A percentile compares a stretch with the other conserved stretches of the same genome.
These are phyloP conservation scores for Cytospora piceicola DNA, from an alignment of 2,329 filamentous ascomycete genomes.

Conservation along the genomic window DNA sequence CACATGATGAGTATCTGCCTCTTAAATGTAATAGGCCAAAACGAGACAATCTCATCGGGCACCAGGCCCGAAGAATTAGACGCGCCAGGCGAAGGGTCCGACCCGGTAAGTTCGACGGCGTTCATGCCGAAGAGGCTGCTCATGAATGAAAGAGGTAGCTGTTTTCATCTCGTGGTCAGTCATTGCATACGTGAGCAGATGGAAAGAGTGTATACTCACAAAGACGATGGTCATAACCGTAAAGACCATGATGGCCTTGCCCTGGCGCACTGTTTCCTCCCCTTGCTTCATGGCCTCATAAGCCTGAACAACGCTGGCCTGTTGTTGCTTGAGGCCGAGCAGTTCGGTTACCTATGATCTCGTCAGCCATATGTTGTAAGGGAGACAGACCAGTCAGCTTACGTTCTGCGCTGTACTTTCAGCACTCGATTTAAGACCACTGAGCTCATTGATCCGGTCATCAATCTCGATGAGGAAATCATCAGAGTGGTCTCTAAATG, in stretches of 20 bases:
- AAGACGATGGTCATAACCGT: slow-evolving; percentile 52
- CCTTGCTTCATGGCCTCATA: slow-evolving; percentile 44
- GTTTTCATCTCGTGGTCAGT: background rate
- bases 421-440: slow-evolving; percentile 39
- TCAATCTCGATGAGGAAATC: slow-evolving; percentile 37
- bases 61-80: slow-evolving; percentile 5
- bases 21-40: slow-evolving; percentile 26
- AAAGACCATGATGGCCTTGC: slow-evolving; percentile 50
- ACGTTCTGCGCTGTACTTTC: slow-evolving; percentile 41
- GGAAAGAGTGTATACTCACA: slow-evolving; percentile 37
- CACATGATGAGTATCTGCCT: slow-evolving; percentile 28
- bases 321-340: slow-evolving; percentile 49
- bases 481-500: slow-evolving; percentile 37
- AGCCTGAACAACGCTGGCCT: slow-evolving; percentile 49
- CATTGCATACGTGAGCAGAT: background rate
- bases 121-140: slow-evolving; percentile 46
- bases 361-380: background rate
- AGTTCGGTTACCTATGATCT: slow-evolving; percentile 43
- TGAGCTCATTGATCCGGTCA: slow-evolving; percentile 41
- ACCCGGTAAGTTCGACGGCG: slow-evolving; percentile 33
- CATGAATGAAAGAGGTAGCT: slow-evolving; percentile 45
- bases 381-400: slow-evolving; percentile 22
- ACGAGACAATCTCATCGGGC: slow-evolving; percentile 22
- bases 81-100: slow-evolving; percentile 4
- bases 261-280: slow-evolving; percentile 46